These are phyloP conservation scores for Cercospora brassicicola DNA, from an alignment of 2,329 filamentous ascomycete genomes.

Conservation along the genomic window DNA sequence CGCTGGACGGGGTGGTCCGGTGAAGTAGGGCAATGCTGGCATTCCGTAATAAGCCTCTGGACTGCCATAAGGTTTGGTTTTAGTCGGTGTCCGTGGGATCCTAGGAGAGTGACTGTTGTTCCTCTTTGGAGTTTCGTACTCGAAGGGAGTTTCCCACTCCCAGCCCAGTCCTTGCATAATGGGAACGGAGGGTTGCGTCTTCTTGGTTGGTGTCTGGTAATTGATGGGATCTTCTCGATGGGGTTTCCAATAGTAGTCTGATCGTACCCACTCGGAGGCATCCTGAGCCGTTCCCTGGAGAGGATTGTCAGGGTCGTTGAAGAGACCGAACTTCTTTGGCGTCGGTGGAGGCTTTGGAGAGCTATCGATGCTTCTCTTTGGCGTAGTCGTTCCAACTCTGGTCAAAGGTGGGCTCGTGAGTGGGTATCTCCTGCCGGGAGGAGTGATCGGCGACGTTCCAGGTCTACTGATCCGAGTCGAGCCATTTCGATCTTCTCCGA, in stretches of 20 bases:
- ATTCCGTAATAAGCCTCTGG: background rate
- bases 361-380: background rate
- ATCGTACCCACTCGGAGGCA: background rate
- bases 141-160: background rate
- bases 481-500: slow-evolving; percentile 8
- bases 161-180: background rate
- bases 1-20: background rate
- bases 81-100: background rate
- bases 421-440: slow-evolving; percentile 1
- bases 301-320: background rate
- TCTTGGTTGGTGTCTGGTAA: background rate
- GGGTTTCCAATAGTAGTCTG: background rate
- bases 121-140: background rate
- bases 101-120: background rate
- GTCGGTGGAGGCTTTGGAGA: background rate
- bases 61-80: background rate
- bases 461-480: slow-evolving; percentile 1
- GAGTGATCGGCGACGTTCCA: slow-evolving; percentile 7
- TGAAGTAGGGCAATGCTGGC: background rate
- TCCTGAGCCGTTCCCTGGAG: background rate
- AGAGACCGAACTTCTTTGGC: background rate
- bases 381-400: background rate
- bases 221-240: background rate
- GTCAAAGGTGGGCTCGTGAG: background rate
- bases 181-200: background rate